These are phyloP conservation scores for Fusarium redolens DNA, from an alignment of 2,329 filamentous ascomycete genomes.

Conservation along the genomic window DNA sequence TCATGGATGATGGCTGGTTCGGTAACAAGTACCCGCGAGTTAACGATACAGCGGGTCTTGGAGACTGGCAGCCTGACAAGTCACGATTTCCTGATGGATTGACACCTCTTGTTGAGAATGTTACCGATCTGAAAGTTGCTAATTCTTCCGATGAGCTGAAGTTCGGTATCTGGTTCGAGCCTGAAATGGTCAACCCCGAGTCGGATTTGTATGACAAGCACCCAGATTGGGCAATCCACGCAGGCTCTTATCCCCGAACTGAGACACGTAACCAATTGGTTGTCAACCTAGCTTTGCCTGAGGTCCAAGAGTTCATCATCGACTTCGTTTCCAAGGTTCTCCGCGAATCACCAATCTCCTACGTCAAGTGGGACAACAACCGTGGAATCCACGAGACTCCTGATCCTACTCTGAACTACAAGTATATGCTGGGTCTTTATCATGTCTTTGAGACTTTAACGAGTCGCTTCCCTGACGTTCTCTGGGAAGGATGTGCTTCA, in stretches of 20 bases:
- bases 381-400: constrained; percentile 71
- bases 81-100: constrained; percentile 69
- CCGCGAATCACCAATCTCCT: constrained; percentile 63
- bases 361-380: constrained; percentile 78
- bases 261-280: constrained; percentile 69
- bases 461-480: constrained; percentile 67
- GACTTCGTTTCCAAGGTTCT: constrained; percentile 65
- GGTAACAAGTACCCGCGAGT: constrained; percentile 67
- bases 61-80: constrained; percentile 71
- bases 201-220: constrained; percentile 70
- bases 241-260: constrained; percentile 66
- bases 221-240: constrained; percentile 72
- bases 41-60: constrained; percentile 67
- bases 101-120: constrained; percentile 59
- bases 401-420: constrained; percentile 63
- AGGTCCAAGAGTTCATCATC: constrained; percentile 73
- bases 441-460: constrained; percentile 71
- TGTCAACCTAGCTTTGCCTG: constrained; percentile 68
- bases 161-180: constrained; percentile 76
- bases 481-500: constrained; percentile 75
- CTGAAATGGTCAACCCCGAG: constrained; percentile 74
- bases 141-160: constrained; percentile 60
- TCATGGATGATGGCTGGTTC: constrained; percentile 76
- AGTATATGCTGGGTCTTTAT: constrained; percentile 73
- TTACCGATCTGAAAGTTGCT: constrained; percentile 61